phyloP scores from a whole-genome alignment of 2,329 filamentous ascomycete species.

The Zelopaecilomyces penicillatus region DNA sequence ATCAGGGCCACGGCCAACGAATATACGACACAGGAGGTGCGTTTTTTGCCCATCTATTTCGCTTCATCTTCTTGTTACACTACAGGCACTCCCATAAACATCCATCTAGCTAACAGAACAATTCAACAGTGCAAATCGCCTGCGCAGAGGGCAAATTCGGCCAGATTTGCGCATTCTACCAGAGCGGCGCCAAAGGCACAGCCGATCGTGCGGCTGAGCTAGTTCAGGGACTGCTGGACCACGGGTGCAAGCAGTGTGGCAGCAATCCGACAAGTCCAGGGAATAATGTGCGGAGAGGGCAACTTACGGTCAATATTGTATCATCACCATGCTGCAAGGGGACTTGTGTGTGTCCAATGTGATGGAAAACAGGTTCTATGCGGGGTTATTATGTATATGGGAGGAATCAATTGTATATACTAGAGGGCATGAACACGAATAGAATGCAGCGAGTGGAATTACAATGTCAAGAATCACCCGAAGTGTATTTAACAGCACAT shows the following conservation, averaged over 20 bases:
- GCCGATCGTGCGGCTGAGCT: conserved; percentile 9
- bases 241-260: conserved; percentile 11
- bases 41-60: neutral
- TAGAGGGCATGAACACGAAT: too few relatives aligned
- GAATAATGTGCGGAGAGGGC: conserved; percentile 11
- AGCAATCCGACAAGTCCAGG: conserved; percentile 11
- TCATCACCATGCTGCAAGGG: conserved; percentile 10
- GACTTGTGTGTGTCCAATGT: conserved; percentile 5
- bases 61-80: neutral
- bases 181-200: conserved; percentile 11
- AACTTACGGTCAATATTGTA: conserved; percentile 12
- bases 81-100: too few relatives aligned
- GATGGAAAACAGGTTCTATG: too few relatives aligned
- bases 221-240: conserved; percentile 9
- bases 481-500: too few relatives aligned
- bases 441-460: too few relatives aligned
- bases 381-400: too few relatives aligned
- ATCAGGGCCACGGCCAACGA: conserved; percentile 9
- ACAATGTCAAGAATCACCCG: too few relatives aligned
- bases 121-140: conserved; percentile 9
- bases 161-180: conserved; percentile 12
- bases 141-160: conserved; percentile 10
- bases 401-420: too few relatives aligned
- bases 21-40: conserved; percentile 7
- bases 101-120: too few relatives aligned